phyloP scores from a whole-genome alignment of 2,329 filamentous ascomycete genomes.

The Colletotrichum horii region DNA sequence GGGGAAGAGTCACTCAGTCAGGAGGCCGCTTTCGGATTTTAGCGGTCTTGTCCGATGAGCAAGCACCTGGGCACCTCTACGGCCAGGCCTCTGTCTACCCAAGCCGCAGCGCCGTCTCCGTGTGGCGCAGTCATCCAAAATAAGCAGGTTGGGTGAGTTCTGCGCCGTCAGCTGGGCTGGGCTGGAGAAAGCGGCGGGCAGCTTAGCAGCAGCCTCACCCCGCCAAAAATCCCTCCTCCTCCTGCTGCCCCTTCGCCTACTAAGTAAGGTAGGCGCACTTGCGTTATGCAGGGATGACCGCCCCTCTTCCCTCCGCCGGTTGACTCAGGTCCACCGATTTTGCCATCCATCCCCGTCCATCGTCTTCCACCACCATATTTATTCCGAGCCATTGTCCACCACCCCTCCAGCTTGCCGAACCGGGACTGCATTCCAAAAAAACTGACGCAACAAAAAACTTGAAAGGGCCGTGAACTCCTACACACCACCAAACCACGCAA shows the following conservation, averaged over 20 bases:
- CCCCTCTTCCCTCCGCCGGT: constrained; percentile 29
- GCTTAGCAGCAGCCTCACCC: not conserved
- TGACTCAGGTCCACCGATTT: constrained; percentile 30
- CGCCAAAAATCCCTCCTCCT: not conserved
- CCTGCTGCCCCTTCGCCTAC: not conserved
- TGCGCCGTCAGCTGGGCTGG: not conserved
- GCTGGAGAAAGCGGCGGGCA: not conserved
- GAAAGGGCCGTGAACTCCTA: not conserved
- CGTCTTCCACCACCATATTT: constrained; percentile 20
- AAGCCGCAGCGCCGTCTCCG: not conserved
- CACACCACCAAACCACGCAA: constrained; percentile 16
- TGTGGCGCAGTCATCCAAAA: not conserved
- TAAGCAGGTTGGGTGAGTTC: not conserved
- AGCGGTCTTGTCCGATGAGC: not conserved
- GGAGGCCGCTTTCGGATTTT: constrained; percentile 12
- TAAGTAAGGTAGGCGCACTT: not conserved
- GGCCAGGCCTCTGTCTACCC: not conserved
- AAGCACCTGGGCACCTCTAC: not conserved
- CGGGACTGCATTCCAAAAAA: not conserved
- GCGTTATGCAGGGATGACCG: constrained; percentile 17
- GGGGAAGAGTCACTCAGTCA: not conserved
- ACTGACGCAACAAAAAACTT: constrained; percentile 10
- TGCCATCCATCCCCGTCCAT: constrained; percentile 34
- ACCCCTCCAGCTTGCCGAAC: not conserved
- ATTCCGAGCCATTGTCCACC: constrained; percentile 8